Conservation (phyloP, 2,329 filamentous ascomycete species). For the Pleurostoma richardsiae region DNA sequence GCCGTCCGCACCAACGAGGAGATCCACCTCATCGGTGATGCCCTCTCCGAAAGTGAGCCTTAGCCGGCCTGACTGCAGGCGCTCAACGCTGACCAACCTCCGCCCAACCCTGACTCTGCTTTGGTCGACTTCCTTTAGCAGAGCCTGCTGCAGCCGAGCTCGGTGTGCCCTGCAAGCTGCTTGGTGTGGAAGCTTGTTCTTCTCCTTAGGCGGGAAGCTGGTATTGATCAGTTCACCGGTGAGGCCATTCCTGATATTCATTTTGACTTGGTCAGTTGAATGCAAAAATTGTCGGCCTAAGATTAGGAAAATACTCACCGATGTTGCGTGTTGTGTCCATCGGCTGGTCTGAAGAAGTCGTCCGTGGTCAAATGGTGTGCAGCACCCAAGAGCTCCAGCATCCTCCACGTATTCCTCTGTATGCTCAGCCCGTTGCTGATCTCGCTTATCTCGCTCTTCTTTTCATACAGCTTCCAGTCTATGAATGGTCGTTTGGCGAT, state of each 20-base stretch:
- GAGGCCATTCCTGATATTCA: background rate
- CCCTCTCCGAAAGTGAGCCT: slow-evolving; percentile 40
- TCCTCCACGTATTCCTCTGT: slow-evolving; percentile 20
- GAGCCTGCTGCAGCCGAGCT: slow-evolving; percentile 39
- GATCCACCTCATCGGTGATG: slow-evolving; percentile 28
- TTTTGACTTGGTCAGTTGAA: background rate
- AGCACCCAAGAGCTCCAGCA: slow-evolving; percentile 19
- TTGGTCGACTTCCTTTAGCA: slow-evolving; percentile 37
- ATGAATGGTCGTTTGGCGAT: slow-evolving; percentile 16
- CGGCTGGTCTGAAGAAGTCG: slow-evolving; percentile 17
- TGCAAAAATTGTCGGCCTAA: background rate
- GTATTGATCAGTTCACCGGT: background rate
- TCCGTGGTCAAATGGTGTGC: slow-evolving; percentile 17
- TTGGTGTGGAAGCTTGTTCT: background rate
- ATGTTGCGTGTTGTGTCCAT: slow-evolving; percentile 2
- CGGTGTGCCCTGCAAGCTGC: slow-evolving; percentile 10
- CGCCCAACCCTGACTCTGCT: slow-evolving; percentile 38
- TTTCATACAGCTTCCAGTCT: slow-evolving; percentile 23
- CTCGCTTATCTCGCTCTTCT: slow-evolving; percentile 22
- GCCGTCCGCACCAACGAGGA: slow-evolving; percentile 47
- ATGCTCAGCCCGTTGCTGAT: slow-evolving; percentile 21
- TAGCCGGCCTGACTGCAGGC: slow-evolving; percentile 27
- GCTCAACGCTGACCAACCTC: slow-evolving; percentile 30
- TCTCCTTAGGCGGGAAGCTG: background rate
- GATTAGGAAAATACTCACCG: background rate